These are phyloP conservation scores for Stropharia rugosoannulata DNA, from an alignment of 768 basidiomycete genomes.

Conservation along the genomic window DNA sequence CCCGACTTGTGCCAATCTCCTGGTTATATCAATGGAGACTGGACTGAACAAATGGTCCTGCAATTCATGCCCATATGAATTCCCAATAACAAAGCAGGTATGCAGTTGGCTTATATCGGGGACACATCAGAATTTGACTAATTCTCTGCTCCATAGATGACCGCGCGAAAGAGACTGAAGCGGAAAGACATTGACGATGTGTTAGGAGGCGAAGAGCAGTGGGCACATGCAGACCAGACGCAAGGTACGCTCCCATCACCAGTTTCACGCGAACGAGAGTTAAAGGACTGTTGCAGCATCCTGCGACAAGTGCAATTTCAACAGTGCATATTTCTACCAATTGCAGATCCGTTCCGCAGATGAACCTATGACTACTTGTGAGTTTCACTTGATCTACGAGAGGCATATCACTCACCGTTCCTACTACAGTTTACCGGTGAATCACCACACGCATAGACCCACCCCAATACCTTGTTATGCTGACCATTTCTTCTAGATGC, in stretches of 20 bases:
- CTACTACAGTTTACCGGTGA: constrained; percentile 58
- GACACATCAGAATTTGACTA: background rate
- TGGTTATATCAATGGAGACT: constrained; percentile 74
- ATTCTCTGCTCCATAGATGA: constrained; percentile 63
- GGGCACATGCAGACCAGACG: constrained; percentile 91
- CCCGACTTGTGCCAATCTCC: constrained; percentile 89
- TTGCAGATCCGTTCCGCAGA: constrained; percentile 94
- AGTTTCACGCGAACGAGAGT: background rate
- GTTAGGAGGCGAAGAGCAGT: constrained; percentile 89
- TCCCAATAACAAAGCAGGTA: constrained; percentile 85
- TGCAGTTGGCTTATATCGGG: constrained; percentile 3
- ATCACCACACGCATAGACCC: constrained; percentile 8
- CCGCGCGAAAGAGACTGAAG: constrained; percentile 79
- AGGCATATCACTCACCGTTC: background rate
- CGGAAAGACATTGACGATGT: constrained; percentile 97
- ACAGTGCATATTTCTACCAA: constrained; percentile 91
- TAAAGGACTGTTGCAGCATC: constrained; percentile 33
- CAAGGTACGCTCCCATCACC: constrained; percentile 43
- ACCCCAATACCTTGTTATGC: background rate
- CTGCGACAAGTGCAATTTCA: constrained; percentile 80
- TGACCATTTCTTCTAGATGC: constrained; percentile 40
- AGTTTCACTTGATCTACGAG: constrained; percentile 14
- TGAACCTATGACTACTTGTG: constrained; percentile 83
- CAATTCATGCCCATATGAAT: constrained; percentile 93
- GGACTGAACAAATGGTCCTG: constrained; percentile 93